Conservation (phyloP, 23 red algal species). For the Chondrus crispus region DNA sequence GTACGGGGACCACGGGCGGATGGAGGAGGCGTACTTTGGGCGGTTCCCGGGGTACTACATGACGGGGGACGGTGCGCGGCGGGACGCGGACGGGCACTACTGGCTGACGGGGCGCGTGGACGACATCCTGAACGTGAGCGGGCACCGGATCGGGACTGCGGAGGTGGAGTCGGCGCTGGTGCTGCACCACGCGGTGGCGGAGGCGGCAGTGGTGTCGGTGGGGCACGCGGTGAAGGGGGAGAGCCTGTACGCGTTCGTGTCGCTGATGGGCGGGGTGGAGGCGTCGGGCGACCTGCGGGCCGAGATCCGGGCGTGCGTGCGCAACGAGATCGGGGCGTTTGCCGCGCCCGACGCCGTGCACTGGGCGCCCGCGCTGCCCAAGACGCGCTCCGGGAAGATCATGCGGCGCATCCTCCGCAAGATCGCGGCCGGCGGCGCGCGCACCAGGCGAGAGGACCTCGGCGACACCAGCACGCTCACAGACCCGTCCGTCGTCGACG, state of each 20-base stretch:
- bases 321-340: conserved; percentile 90
- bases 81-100: conserved; percentile 88
- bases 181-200: conserved; percentile 71
- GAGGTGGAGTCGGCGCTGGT: conserved; percentile 96
- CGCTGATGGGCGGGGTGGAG: conserved; percentile 66
- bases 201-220: conserved; percentile 90
- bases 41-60: conserved; percentile 93
- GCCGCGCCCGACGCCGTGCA: conserved; percentile 82
- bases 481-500: conserved; percentile 85
- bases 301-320: conserved; percentile 47
- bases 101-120: conserved; percentile 97
- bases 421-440: conserved; percentile 61
- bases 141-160: conserved; percentile 95
- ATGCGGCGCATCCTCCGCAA: conserved; percentile 95
- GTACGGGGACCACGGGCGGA: conserved; percentile 84
- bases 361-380: conserved; percentile 90
- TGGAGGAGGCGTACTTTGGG: conserved; percentile 90
- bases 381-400: conserved; percentile 99
- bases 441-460: conserved; percentile 36
- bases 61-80: conserved; percentile 91
- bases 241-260: conserved; percentile 91
- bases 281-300: conserved; percentile 59
- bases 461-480: conserved; percentile 93
- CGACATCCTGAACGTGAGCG: conserved; percentile 97
- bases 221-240: conserved; percentile 96